Conservation (phyloP, 106 monocot genomes). For the Hemerocallis citrina region DNA sequence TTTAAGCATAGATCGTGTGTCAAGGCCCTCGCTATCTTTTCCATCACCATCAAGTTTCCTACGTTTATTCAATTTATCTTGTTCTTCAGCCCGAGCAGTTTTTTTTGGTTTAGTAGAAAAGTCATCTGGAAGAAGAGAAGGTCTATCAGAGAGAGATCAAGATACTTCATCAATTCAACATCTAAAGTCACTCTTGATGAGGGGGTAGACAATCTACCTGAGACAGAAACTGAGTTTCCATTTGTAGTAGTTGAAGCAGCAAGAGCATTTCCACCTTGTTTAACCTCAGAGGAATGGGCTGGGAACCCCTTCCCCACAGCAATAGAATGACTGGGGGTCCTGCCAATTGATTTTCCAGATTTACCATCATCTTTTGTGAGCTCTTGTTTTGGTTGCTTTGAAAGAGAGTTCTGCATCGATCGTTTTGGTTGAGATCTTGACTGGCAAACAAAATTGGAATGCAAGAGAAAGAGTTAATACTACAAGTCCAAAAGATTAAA, state of each 20-base stretch:
- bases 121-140: constrained; percentile 31
- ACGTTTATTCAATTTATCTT: constrained; percentile 67
- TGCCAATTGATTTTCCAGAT: constrained; percentile 52
- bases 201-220: constrained; percentile 22
- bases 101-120: constrained; percentile 44
- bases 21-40: constrained; percentile 30
- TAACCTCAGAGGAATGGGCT: constrained; percentile 34
- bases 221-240: constrained; percentile 17
- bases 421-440: constrained; percentile 55
- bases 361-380: constrained; percentile 57
- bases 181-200: constrained; percentile 16
- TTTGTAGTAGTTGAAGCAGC: constrained; percentile 20
- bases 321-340: constrained; percentile 25
- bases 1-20: constrained; percentile 25
- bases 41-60: constrained; percentile 62
- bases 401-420: constrained; percentile 27
- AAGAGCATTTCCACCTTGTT: background rate
- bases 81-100: constrained; percentile 43
- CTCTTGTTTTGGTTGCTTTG: constrained; percentile 60
- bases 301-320: constrained; percentile 25
- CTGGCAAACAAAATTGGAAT: too few species aligned
- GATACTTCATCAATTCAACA: constrained; percentile 26
- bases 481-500: background rate
- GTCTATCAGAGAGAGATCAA: constrained; percentile 15
- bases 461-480: too few species aligned